Conservation (phyloP, 2,329 filamentous ascomycete genomes). For the Akanthomyces uredinophilus region DNA sequence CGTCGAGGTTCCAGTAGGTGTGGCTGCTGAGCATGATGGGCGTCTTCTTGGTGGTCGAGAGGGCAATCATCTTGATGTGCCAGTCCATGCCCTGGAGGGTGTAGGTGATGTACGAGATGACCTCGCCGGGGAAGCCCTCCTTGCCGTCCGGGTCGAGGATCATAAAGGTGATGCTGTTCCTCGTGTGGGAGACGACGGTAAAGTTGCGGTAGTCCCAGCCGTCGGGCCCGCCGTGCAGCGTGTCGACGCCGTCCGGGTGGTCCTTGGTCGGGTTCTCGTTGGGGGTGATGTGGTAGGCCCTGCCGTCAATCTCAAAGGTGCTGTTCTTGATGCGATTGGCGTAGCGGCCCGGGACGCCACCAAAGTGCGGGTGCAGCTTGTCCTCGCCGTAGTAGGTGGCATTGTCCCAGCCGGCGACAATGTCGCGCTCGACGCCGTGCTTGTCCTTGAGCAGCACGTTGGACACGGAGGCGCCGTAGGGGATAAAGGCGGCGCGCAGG, state of each 20-base stretch:
- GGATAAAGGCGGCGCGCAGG: conserved; percentile 64
- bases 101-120: conserved; percentile 70
- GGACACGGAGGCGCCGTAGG: conserved; percentile 68
- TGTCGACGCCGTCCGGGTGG: conserved; percentile 52
- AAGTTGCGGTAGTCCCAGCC: conserved; percentile 78
- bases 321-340: conserved; percentile 78
- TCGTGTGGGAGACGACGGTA: conserved; percentile 64
- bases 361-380: conserved; percentile 63
- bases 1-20: conserved; percentile 80
- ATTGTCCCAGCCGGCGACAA: conserved; percentile 72
- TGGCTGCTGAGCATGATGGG: conserved; percentile 75
- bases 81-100: conserved; percentile 61
- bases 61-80: conserved; percentile 68
- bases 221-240: conserved; percentile 63
- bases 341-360: conserved; percentile 69
- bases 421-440: conserved; percentile 62
- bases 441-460: conserved; percentile 67
- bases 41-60: conserved; percentile 68
- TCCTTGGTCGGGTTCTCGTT: conserved; percentile 57
- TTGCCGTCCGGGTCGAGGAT: conserved; percentile 68
- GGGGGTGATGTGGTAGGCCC: conserved; percentile 51
- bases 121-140: conserved; percentile 74
- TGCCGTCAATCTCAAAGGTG: conserved; percentile 63
- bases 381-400: conserved; percentile 64
- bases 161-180: conserved; percentile 67